phyloP scores from a whole-genome alignment of 2,329 filamentous ascomycete species.

The Incumbomyces lentus region DNA sequence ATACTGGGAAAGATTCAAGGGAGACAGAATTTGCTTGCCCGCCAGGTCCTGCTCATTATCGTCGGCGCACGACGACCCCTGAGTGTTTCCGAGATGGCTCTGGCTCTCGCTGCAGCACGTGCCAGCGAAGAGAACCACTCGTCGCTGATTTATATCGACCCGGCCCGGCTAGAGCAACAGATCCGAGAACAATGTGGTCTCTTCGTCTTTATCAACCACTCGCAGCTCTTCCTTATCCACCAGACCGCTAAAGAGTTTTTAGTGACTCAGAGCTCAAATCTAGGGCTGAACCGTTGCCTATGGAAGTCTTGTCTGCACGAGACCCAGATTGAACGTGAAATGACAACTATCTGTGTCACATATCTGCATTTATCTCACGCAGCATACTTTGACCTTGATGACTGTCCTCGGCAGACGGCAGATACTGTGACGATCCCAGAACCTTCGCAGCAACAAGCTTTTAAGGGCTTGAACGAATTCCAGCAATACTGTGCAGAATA shows the following conservation, averaged over 20 bases:
- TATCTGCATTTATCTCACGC: neutral
- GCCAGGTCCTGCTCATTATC: conserved; percentile 22
- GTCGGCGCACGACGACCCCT: conserved; percentile 22
- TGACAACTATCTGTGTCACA: conserved; percentile 9
- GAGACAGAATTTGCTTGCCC: conserved; percentile 2
- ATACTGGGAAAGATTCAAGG: conserved; percentile 15
- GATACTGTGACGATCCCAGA: neutral
- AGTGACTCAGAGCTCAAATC: neutral
- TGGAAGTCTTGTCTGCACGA: conserved; percentile 8
- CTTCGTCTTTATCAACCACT: conserved; percentile 27
- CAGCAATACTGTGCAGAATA: neutral
- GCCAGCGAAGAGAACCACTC: neutral
- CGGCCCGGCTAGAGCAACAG: conserved; percentile 12
- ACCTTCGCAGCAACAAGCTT: too few species aligned
- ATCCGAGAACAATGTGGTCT: conserved; percentile 28
- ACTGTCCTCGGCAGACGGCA: neutral
- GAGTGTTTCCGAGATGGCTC: conserved; percentile 19
- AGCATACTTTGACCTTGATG: neutral
- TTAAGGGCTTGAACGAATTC: neutral
- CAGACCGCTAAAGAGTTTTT: conserved; percentile 34
- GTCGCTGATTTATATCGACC: neutral
- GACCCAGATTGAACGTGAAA: conserved; percentile 4
- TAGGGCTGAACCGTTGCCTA: neutral
- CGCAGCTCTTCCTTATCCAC: conserved; percentile 30
- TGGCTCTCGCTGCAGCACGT: conserved; percentile 15